These are phyloP conservation scores for Macrophomina pseudophaseolina DNA, from an alignment of 2,329 filamentous ascomycete genomes.

Conservation along the genomic window DNA sequence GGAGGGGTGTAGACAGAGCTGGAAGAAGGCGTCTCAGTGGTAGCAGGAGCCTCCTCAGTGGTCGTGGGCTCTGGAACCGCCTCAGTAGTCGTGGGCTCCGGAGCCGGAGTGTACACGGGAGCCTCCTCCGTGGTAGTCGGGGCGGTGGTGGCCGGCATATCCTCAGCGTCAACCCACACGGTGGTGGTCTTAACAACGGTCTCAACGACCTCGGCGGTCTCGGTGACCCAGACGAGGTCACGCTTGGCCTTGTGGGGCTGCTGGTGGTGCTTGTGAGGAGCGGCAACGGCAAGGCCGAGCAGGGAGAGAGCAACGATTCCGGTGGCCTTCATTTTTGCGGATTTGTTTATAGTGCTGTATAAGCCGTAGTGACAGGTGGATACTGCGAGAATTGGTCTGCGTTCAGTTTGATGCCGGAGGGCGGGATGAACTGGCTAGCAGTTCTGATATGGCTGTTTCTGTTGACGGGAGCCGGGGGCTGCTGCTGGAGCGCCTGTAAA, in stretches of 20 bases:
- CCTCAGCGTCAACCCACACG: slow-evolving; percentile 37
- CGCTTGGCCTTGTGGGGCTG: slow-evolving; percentile 37
- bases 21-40: slow-evolving; percentile 24
- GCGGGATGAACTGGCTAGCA: slow-evolving; percentile 21
- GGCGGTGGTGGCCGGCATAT: slow-evolving; percentile 29
- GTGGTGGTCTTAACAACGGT: slow-evolving; percentile 44
- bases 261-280: slow-evolving; percentile 29
- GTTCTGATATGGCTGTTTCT: slow-evolving; percentile 16
- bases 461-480: slow-evolving; percentile 1
- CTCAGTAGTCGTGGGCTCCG: slow-evolving; percentile 27
- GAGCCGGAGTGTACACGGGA: slow-evolving; percentile 34
- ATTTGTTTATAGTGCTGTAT: slow-evolving; percentile 28
- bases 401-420: slow-evolving; percentile 1
- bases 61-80: slow-evolving; percentile 30
- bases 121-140: slow-evolving; percentile 25
- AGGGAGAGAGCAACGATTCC: slow-evolving; percentile 42
- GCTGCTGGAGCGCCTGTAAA: slow-evolving; percentile 24
- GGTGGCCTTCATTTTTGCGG: slow-evolving; percentile 43
- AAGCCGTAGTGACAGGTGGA: slow-evolving; percentile 12
- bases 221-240: slow-evolving; percentile 36
- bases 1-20: slow-evolving; percentile 31
- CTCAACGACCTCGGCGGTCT: slow-evolving; percentile 41
- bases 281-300: slow-evolving; percentile 41
- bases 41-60: slow-evolving; percentile 29
- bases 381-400: background rate